phyloP scores from a whole-genome alignment of 2,329 filamentous ascomycete genomes.

The Acrocalymma vagum region DNA sequence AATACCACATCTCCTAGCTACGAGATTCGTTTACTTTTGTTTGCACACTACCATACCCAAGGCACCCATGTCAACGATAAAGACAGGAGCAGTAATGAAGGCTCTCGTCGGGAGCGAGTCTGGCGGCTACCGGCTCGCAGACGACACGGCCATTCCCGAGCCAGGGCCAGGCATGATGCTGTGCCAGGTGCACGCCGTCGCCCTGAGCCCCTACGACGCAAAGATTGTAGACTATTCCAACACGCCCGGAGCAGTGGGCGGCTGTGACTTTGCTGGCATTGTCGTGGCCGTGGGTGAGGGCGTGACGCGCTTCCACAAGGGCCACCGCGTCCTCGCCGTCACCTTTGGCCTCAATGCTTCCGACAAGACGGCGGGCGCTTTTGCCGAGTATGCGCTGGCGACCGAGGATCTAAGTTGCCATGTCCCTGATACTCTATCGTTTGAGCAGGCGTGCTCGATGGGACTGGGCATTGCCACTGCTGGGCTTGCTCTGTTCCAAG shows the following conservation, averaged over 20 bases:
- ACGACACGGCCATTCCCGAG: constrained; percentile 7
- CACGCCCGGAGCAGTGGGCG: constrained; percentile 53
- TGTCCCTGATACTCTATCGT: constrained; percentile 31
- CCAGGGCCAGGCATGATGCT: constrained; percentile 15
- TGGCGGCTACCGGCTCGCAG: constrained; percentile 13
- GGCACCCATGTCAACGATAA: constrained; percentile 8
- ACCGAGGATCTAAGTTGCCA: constrained; percentile 24
- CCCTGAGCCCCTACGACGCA: constrained; percentile 10
- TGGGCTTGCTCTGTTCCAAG: constrained; percentile 11
- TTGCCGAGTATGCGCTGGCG: constrained; percentile 36
- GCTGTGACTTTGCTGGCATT: constrained; percentile 60
- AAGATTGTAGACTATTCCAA: constrained; percentile 13
- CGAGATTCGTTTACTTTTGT: constrained; percentile 4
- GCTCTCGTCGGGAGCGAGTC: constrained; percentile 12
- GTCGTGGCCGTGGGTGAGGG: constrained; percentile 57
- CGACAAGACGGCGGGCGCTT: constrained; percentile 31
- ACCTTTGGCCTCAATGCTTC: constrained; percentile 7
- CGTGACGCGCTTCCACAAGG: constrained; percentile 55
- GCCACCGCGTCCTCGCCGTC: constrained; percentile 53
- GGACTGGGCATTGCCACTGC: constrained; percentile 7
- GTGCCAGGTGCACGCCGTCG: constrained; percentile 9
- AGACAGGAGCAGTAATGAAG: constrained; percentile 7
- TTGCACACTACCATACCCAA: background rate
- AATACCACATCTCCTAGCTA: no score
- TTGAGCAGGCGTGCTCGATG: constrained; percentile 14